Percentiles rank a stretch among this genome's conserved stretches.
Evolutionary conservation across 441 rosid genomes (phyloP).

Genomic region (Eruca vesicaria): DNA sequence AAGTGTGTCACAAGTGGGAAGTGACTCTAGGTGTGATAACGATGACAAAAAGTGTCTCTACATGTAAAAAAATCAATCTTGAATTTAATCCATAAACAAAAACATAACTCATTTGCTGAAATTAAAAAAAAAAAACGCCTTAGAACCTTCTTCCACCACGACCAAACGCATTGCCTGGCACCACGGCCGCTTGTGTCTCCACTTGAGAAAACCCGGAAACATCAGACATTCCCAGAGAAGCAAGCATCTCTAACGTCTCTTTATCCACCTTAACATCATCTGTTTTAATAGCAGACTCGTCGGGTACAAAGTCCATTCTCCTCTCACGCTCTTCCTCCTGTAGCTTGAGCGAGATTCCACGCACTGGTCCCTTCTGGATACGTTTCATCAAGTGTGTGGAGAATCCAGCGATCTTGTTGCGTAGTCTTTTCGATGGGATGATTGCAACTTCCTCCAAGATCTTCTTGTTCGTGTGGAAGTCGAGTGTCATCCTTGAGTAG

Average conservation of each 20-base stretch:
- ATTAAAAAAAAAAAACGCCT: neutral
- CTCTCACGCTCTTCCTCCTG: slow-evolving; percentile 70
- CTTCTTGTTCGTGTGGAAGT: slow-evolving; percentile 73
- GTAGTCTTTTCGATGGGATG: slow-evolving; percentile 61
- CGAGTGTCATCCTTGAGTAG: slow-evolving; percentile 40
- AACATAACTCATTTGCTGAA: neutral
- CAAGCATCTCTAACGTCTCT: slow-evolving; percentile 66
- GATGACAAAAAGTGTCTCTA: no score
- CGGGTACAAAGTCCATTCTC: slow-evolving; percentile 71
- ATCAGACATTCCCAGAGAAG: slow-evolving; percentile 58
- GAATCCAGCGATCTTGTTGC: slow-evolving; percentile 72
- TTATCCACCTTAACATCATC: slow-evolving; percentile 58
- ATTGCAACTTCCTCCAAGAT: slow-evolving; percentile 67
- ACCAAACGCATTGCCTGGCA: neutral
- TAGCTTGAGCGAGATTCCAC: slow-evolving; percentile 60
- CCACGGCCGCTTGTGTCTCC: slow-evolving; percentile 13
- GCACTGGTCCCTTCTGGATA: slow-evolving; percentile 58
- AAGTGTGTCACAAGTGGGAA: no score
- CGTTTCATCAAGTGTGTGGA: slow-evolving; percentile 65
- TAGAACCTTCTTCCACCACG: slow-evolving; percentile 7
- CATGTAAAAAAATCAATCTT: no score
- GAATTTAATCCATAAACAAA: neutral
- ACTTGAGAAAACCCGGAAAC: slow-evolving; percentile 35
- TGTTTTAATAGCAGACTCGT: slow-evolving; percentile 53
- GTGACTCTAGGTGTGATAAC: no score